Percentiles rank a stretch among this genome's conserved stretches.
Conservation (phyloP, 495 filamentous ascomycete genomes). For the Neurospora tetrasperma region DNA sequence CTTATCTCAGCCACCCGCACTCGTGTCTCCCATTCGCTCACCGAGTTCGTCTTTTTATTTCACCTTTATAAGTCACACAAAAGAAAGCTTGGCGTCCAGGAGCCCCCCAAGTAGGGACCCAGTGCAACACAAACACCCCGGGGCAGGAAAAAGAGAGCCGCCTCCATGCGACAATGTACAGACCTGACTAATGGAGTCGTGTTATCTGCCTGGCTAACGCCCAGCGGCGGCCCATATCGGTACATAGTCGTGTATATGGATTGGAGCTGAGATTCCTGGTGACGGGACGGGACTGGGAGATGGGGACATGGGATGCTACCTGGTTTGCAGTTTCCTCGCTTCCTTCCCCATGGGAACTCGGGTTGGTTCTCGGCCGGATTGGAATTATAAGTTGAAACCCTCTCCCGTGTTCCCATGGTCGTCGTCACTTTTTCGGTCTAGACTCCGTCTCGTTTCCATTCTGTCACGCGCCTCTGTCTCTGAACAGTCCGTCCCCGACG, state of each 20-base stretch:
- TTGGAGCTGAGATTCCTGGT: no score
- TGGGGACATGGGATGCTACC: neutral
- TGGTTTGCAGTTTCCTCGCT: neutral
- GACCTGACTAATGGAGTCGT: neutral
- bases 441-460: neutral
- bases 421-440: neutral
- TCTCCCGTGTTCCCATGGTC: neutral
- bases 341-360: neutral
- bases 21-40: neutral
- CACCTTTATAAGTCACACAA: no score
- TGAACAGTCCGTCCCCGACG: neutral
- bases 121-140: neutral
- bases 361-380: neutral
- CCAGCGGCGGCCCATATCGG: neutral
- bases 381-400: neutral
- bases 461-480: neutral
- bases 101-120: no score
- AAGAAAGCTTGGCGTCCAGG: no score
- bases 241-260: neutral
- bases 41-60: neutral
- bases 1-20: neutral
- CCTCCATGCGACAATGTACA: neutral
- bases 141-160: neutral
- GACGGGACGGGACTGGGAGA: neutral
- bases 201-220: neutral